These are phyloP conservation scores for Microcyclospora pomicola DNA, from an alignment of 2,329 filamentous ascomycete genomes.

Conservation along the genomic window DNA sequence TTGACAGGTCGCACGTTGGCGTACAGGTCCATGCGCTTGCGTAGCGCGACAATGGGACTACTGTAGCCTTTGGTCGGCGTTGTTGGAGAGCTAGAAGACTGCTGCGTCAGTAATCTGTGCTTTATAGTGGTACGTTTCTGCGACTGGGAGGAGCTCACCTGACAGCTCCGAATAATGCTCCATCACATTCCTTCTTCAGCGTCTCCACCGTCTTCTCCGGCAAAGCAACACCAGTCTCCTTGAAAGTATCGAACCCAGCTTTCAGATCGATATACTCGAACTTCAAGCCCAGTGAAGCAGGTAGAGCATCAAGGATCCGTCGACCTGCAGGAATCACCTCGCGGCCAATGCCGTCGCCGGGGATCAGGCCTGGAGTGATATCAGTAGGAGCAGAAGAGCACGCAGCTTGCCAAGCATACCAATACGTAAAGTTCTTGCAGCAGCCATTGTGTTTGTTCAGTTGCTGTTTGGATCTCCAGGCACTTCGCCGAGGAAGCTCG, in stretches of 20 bases:
- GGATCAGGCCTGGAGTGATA: conserved; percentile 61
- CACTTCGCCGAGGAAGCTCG: too few species aligned
- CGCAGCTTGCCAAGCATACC: conserved; percentile 32
- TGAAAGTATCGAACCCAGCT: conserved; percentile 87
- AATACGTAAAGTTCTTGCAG: conserved; percentile 49
- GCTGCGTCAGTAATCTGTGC: conserved; percentile 1
- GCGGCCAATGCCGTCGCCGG: conserved; percentile 94
- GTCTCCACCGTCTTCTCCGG: conserved; percentile 82
- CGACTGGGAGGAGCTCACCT: conserved; percentile 21
- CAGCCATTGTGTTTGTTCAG: conserved; percentile 36
- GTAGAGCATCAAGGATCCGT: conserved; percentile 81
- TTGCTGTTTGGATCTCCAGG: too few species aligned
- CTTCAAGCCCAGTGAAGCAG: conserved; percentile 75
- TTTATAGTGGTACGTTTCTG: too few species aligned
- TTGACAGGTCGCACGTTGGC: conserved; percentile 97
- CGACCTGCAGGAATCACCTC: conserved; percentile 94
- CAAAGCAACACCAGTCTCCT: conserved; percentile 74
- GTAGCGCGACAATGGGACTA: conserved; percentile 87
- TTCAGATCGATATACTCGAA: conserved; percentile 91
- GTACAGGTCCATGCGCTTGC: conserved; percentile 89
- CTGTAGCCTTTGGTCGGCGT: conserved; percentile 89
- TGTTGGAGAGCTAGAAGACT: conserved; percentile 54
- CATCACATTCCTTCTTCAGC: conserved; percentile 85
- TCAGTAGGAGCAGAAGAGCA: conserved; percentile 2
- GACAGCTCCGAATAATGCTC: conserved; percentile 91